A percentile compares a stretch with the other conserved stretches of the same genome.
These are phyloP conservation scores for Trypanosoma brucei DNA, from an alignment of 208 protist species.

Conservation along the genomic window DNA sequence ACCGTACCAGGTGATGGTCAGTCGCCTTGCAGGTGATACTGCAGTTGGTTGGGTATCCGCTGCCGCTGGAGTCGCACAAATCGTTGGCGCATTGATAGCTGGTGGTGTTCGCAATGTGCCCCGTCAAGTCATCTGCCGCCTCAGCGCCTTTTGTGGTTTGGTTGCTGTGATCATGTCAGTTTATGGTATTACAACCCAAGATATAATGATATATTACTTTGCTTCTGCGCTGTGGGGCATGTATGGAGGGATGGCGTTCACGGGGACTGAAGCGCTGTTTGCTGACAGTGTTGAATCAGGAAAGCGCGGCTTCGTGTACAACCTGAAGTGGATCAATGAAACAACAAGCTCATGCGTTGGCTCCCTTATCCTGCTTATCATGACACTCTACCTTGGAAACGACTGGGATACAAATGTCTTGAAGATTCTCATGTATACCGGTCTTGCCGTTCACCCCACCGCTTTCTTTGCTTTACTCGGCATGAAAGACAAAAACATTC, in stretches of 20 bases:
- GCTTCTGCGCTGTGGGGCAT: conserved; percentile 40
- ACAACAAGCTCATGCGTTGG: conserved; percentile 52
- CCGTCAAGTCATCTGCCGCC: conserved; percentile 23
- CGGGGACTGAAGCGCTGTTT: conserved; percentile 55
- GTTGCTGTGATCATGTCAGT: conserved; percentile 13
- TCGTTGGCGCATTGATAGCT: conserved; percentile 27
- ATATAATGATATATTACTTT: conserved; percentile 19
- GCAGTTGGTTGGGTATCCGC: conserved; percentile 32
- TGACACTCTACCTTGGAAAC: conserved; percentile 38
- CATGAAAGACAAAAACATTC: conserved; percentile 25
- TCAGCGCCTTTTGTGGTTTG: conserved; percentile 25
- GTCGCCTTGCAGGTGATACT: conserved; percentile 22
- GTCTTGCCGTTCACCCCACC: conserved; percentile 23
- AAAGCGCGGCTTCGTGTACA: conserved; percentile 44
- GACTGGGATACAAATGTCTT: conserved; percentile 29
- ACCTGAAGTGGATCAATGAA: conserved; percentile 68
- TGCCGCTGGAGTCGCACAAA: conserved; percentile 31
- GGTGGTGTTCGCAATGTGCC: conserved; percentile 17
- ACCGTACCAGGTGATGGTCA: conserved; percentile 40
- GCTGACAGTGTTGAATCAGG: conserved; percentile 48
- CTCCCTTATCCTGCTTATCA: conserved; percentile 27
- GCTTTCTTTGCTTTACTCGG: conserved; percentile 19
- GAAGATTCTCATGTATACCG: conserved; percentile 26
- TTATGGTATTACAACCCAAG: conserved; percentile 2
- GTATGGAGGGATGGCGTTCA: conserved; percentile 37